phyloP scores from a whole-genome alignment of 1,139 yeast species.

The Taphrina betulina region DNA sequence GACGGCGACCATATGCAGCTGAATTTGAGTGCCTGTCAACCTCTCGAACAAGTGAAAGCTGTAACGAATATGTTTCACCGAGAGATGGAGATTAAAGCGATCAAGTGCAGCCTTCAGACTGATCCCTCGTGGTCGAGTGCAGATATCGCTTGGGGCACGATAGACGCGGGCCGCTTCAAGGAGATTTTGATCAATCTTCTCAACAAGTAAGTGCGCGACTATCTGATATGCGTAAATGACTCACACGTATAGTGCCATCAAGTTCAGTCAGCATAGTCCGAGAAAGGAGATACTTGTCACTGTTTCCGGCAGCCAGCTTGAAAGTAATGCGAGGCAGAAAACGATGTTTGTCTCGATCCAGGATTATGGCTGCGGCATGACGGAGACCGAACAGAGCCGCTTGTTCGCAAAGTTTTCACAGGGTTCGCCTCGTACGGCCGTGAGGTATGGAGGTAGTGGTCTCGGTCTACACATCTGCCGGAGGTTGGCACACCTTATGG shows the following conservation, averaged over 20 bases:
- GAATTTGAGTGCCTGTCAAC: background rate
- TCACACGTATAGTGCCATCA: background rate
- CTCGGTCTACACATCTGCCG: constrained; percentile 37
- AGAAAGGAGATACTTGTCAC: background rate
- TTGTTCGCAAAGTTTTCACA: constrained; percentile 37
- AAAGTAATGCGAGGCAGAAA: too few species aligned
- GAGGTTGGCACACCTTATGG: constrained; percentile 37
- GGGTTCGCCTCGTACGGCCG: constrained; percentile 37
- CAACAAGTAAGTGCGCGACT: background rate
- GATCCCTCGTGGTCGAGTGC: background rate
- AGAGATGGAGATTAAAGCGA: background rate
- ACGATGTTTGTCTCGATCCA: background rate
- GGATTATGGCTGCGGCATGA: constrained; percentile 15
- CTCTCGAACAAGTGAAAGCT: background rate
- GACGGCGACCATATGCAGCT: background rate
- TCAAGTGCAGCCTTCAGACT: too few species aligned
- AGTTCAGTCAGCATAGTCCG: background rate
- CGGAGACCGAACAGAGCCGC: background rate
- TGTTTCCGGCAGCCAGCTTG: background rate
- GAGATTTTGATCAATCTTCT: background rate
- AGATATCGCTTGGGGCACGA: background rate
- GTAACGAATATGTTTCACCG: background rate
- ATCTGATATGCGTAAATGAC: too few species aligned
- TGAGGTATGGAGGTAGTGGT: constrained; percentile 37
- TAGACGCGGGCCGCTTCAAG: background rate